Conservation (phyloP, 2,329 filamentous ascomycete species). For the Stemphylium beticola region DNA sequence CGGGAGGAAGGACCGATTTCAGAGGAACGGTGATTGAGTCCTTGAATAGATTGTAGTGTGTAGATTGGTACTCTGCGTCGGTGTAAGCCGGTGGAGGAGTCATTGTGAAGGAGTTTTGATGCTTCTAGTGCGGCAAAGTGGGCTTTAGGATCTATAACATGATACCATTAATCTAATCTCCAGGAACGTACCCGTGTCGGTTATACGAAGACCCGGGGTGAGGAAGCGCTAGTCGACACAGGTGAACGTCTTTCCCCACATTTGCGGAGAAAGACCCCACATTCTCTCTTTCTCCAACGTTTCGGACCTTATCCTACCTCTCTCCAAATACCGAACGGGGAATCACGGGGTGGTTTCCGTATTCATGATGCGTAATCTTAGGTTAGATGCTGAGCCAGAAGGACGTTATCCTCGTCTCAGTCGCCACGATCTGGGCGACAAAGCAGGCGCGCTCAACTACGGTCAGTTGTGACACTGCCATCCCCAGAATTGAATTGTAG, state of each 20-base stretch:
- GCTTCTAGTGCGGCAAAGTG: background rate
- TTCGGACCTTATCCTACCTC: background rate
- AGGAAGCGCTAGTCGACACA: background rate
- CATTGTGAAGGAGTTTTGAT: slow-evolving; percentile 7
- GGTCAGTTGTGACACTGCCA: too few relatives aligned
- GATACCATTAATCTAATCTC: slow-evolving; percentile 1
- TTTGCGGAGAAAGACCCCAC: slow-evolving; percentile 26
- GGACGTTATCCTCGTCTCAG: too few relatives aligned
- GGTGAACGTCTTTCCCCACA: slow-evolving; percentile 17
- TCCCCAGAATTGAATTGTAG: too few relatives aligned
- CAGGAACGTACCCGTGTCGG: background rate
- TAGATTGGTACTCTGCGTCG: slow-evolving; percentile 52
- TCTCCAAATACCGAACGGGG: too few relatives aligned
- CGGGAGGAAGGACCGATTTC: slow-evolving; percentile 50
- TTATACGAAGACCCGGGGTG: background rate
- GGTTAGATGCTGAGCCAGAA: too few relatives aligned
- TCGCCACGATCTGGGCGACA: too few relatives aligned
- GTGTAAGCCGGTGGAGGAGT: slow-evolving; percentile 37
- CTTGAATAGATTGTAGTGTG: slow-evolving; percentile 52
- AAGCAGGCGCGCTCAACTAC: too few relatives aligned
- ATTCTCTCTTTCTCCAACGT: slow-evolving; percentile 11
- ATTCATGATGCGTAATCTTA: too few relatives aligned
- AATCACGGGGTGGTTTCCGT: too few relatives aligned
- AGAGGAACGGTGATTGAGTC: slow-evolving; percentile 49
- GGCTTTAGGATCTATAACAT: background rate